These are phyloP conservation scores for Candida jianshihensis DNA, from an alignment of 805 yeast genomes.

Conservation along the genomic window DNA sequence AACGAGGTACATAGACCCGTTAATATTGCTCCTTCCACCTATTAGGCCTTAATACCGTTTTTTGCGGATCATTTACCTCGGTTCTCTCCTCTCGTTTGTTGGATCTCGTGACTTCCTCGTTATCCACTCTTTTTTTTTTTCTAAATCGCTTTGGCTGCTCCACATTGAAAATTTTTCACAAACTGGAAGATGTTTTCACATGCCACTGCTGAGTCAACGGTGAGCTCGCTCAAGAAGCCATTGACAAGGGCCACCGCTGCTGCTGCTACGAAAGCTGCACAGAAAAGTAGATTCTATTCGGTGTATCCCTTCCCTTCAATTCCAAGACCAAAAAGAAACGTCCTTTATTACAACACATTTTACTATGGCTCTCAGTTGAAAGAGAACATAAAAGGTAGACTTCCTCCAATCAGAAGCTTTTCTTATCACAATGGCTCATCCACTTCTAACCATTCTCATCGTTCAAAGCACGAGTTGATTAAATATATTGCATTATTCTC, in stretches of 20 bases:
- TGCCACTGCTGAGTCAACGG: constrained; percentile 9
- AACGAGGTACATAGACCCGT: too few relatives aligned
- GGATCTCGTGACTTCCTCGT: background rate
- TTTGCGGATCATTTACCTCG: too few relatives aligned
- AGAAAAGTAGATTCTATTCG: constrained; percentile 11
- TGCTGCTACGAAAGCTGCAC: constrained; percentile 3
- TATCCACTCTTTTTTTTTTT: background rate
- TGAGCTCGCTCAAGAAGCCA: constrained; percentile 6
- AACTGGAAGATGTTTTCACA: constrained; percentile 15
- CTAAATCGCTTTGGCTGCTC: background rate
- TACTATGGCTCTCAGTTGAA: constrained; percentile 29
- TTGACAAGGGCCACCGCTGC: constrained; percentile 3
- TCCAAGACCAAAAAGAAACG: constrained; percentile 50
- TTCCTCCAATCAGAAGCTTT: constrained; percentile 22
- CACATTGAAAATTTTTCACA: constrained; percentile 1
- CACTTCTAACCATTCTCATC: constrained; percentile 6
- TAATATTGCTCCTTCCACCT: too few relatives aligned
- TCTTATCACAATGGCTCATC: constrained; percentile 20
- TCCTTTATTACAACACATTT: constrained; percentile 38
- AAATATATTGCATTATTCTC: constrained; percentile 23
- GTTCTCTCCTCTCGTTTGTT: too few relatives aligned
- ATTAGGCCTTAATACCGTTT: too few relatives aligned
- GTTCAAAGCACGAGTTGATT: constrained; percentile 18
- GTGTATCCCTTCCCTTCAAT: constrained; percentile 43
- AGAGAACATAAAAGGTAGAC: constrained; percentile 22